Evolutionary conservation across 2,329 filamentous ascomycete species (phyloP), one percentile per base, ranked within the genome.

Genomic region (Truncatella angustata): DNA sequence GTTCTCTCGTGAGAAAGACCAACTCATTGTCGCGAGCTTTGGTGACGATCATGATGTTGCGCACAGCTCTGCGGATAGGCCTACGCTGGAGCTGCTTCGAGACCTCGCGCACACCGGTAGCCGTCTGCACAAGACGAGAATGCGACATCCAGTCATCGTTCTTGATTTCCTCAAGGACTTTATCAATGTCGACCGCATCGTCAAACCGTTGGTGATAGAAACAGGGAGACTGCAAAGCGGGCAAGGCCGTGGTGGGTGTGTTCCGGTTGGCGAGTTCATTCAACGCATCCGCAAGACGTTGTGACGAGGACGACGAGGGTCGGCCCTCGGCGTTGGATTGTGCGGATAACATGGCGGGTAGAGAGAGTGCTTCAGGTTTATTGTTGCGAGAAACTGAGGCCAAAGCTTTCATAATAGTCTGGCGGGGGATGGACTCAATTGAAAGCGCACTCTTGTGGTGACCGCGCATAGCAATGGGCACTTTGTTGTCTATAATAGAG

Each of bases 121-220:
- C 94, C 1, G 94, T 99, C 75, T 97, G 93, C 64, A 97, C 90
- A 37, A 99, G 82, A 50, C 92, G 85, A 9, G 91, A 96, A 72
- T 97, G 94, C 30, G 91, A 96, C 77, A 97, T 87, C 71, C 84
- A 91, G 63, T 96, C 91, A 61, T 94, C 87, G 50, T 85, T 88
- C 66, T 87, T 87, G 63, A 97, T 96, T 72, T 99, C 94, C 66
- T 97, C 92, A 5, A 99, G 79, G 5, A 99, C 91, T 71, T 89
- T 94, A 61, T 94, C 89, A 54, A 97, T 91, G 69, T 99, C 91
- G 61, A 99, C 91, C 7, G 92, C 90, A 67, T 96, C 91, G 63
- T 97, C 94, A 66, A 99, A 99, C 56, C 93, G 85, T 72, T 95
- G 90, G 73, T 99, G 94, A 74, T 96, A 97, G 74, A 96, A 99